phyloP scores from a whole-genome alignment of 2,329 filamentous ascomycete genomes.

The Sordariomycetes sp. region DNA sequence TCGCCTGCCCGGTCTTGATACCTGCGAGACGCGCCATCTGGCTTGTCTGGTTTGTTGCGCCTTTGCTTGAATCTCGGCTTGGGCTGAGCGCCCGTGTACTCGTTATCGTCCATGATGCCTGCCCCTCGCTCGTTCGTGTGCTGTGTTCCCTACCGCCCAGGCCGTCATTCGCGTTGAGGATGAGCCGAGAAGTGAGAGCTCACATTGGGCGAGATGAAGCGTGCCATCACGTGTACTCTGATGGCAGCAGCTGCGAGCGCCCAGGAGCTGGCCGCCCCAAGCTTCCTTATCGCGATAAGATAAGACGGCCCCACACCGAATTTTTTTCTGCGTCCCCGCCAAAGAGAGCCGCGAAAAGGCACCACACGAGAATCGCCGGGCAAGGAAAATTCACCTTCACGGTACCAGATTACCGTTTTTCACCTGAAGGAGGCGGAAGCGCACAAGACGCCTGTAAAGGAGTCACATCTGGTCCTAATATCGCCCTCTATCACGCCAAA shows the following conservation, averaged over 20 bases:
- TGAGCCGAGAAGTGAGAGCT: neutral
- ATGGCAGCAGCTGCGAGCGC: conserved; percentile 1
- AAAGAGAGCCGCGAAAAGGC: neutral
- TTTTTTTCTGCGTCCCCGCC: conserved; percentile 4
- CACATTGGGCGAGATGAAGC: neutral
- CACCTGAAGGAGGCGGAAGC: neutral
- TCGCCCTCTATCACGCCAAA: conserved; percentile 9
- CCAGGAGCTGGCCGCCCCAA: neutral
- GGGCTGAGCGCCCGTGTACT: conserved; percentile 25
- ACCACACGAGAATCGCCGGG: neutral
- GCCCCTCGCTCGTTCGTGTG: neutral
- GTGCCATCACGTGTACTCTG: neutral
- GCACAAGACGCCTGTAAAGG: neutral
- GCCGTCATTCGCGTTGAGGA: neutral
- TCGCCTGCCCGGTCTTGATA: conserved; percentile 1
- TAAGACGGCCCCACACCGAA: conserved; percentile 3
- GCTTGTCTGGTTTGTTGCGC: conserved; percentile 15
- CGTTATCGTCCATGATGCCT: conserved; percentile 20
- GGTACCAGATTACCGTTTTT: neutral
- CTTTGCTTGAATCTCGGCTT: conserved; percentile 23
- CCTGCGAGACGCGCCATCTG: conserved; percentile 14
- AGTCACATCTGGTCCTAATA: too few relatives aligned
- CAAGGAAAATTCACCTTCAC: neutral
- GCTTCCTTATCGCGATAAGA: conserved; percentile 3
- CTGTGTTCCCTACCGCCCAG: neutral